These are phyloP conservation scores for Thamnidium elegans DNA, from an alignment of 192 early-diverging fungal genomes.

Conservation along the genomic window DNA sequence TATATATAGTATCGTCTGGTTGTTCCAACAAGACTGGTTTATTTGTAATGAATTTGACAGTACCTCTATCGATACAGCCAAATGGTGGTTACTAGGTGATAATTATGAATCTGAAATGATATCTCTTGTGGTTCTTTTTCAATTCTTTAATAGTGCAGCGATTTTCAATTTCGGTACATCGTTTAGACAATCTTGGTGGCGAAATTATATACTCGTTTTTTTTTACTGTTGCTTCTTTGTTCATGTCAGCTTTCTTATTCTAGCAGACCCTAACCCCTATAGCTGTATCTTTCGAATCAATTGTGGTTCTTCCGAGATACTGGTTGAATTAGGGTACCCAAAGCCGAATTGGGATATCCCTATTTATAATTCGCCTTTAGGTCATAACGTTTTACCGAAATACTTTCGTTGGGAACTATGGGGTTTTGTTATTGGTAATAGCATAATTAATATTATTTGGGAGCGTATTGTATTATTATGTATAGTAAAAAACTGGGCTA, in stretches of 20 bases:
- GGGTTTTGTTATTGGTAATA: slow-evolving; percentile 42
- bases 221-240: slow-evolving; percentile 46
- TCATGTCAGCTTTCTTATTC: slow-evolving; percentile 46
- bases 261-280: slow-evolving; percentile 58
- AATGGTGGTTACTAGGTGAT: slow-evolving; percentile 81
- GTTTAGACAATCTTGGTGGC: slow-evolving; percentile 61
- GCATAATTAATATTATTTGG: slow-evolving; percentile 38
- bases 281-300: slow-evolving; percentile 62
- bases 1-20: slow-evolving; percentile 42
- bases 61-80: slow-evolving; percentile 50
- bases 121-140: slow-evolving; percentile 60
- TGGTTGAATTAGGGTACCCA: slow-evolving; percentile 35
- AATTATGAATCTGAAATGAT: slow-evolving; percentile 72
- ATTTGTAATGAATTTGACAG: slow-evolving; percentile 79
- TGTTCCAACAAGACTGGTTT: slow-evolving; percentile 73
- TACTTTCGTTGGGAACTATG: slow-evolving; percentile 60
- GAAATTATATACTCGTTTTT: slow-evolving; percentile 60
- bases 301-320: slow-evolving; percentile 57
- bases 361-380: slow-evolving; percentile 57
- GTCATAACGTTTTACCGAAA: slow-evolving; percentile 71
- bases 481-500: slow-evolving; percentile 38
- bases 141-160: slow-evolving; percentile 69
- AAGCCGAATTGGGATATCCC: slow-evolving; percentile 42
- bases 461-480: slow-evolving; percentile 53
- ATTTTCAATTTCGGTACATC: slow-evolving; percentile 67